phyloP scores from a whole-genome alignment of 352 stramenopile species.

The Elongisporangium anandrum region DNA sequence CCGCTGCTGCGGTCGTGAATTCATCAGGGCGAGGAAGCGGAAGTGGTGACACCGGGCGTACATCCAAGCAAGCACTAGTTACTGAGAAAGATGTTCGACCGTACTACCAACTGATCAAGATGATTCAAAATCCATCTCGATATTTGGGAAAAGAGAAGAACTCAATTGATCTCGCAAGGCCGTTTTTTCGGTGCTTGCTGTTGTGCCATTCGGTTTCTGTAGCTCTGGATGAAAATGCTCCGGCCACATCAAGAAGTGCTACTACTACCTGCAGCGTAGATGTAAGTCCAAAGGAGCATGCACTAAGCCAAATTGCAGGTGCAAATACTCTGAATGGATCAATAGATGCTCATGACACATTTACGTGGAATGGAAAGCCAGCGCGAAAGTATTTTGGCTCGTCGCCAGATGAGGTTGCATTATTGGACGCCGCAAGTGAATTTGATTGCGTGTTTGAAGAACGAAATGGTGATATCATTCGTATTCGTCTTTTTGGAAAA shows the following conservation, averaged over 20 bases:
- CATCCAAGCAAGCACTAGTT: conserved; percentile 38
- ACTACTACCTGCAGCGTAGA: conserved; percentile 4
- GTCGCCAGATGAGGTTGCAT: conserved; percentile 77
- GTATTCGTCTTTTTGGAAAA: conserved; percentile 76
- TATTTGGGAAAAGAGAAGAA: conserved; percentile 47
- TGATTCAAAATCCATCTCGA: conserved; percentile 51
- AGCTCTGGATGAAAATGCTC: conserved; percentile 34
- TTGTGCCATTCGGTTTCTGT: conserved; percentile 80
- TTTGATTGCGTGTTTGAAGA: conserved; percentile 81
- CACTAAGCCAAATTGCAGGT: conserved; percentile 12
- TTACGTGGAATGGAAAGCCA: conserved; percentile 11
- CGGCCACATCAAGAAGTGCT: conserved; percentile 4
- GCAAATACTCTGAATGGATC: conserved; percentile 18
- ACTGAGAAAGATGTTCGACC: conserved; percentile 67
- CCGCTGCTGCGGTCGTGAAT: conserved; percentile 3
- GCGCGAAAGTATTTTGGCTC: conserved; percentile 62
- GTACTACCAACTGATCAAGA: conserved; percentile 63
- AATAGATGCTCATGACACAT: conserved; percentile 6
- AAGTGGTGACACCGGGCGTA: conserved; percentile 16
- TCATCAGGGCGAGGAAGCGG: conserved; percentile 4
- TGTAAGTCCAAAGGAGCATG: conserved; percentile 7
- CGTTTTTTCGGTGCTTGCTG: conserved; percentile 79
- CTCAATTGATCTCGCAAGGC: conserved; percentile 51
- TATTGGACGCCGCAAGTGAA: conserved; percentile 73
- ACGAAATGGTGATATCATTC: conserved; percentile 68